Percentiles rank a stretch among this genome's conserved stretches.
Conservation (phyloP, 495 filamentous ascomycete species). For the Halenospora varia region DNA sequence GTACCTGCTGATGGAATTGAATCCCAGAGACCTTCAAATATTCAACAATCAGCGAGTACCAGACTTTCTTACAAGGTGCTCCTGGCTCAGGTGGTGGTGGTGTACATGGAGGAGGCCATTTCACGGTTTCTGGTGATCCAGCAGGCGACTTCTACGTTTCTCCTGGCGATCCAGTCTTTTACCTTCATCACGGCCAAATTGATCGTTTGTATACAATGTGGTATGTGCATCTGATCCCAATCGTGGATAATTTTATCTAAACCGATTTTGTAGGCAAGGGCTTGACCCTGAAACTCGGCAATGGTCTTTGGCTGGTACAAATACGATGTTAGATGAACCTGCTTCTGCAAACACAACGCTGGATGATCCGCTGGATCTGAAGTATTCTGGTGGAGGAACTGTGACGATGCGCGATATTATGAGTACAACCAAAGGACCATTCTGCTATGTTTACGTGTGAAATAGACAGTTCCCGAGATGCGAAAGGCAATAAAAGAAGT, state of each 20-base stretch:
- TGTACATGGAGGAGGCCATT: constrained; percentile 1
- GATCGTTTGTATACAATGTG: constrained; percentile 67
- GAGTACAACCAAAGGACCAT: constrained; percentile 46
- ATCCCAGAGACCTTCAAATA: neutral
- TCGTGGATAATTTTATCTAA: neutral
- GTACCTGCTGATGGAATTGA: too few species aligned
- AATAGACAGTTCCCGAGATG: too few species aligned
- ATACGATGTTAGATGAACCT: constrained; percentile 47
- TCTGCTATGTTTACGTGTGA: constrained; percentile 50
- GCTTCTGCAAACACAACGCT: constrained; percentile 32
- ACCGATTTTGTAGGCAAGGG: constrained; percentile 49
- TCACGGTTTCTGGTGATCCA: constrained; percentile 33
- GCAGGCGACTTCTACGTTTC: constrained; percentile 46
- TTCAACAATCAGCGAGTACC: constrained; percentile 5
- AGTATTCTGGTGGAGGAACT: constrained; percentile 3
- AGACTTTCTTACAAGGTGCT: neutral
- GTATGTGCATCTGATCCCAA: constrained; percentile 35
- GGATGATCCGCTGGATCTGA: neutral
- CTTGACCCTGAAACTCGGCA: constrained; percentile 40
- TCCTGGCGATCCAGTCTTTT: constrained; percentile 64
- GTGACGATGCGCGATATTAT: constrained; percentile 39
- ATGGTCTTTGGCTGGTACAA: constrained; percentile 44
- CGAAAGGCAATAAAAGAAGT: too few species aligned
- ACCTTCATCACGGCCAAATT: constrained; percentile 63
- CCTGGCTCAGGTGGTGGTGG: neutral